Evolutionary conservation across 2,329 filamentous ascomycete genomes (phyloP), one percentile per base, ranked within the genome.

Genomic region (Cryoendolithus antarcticus): DNA sequence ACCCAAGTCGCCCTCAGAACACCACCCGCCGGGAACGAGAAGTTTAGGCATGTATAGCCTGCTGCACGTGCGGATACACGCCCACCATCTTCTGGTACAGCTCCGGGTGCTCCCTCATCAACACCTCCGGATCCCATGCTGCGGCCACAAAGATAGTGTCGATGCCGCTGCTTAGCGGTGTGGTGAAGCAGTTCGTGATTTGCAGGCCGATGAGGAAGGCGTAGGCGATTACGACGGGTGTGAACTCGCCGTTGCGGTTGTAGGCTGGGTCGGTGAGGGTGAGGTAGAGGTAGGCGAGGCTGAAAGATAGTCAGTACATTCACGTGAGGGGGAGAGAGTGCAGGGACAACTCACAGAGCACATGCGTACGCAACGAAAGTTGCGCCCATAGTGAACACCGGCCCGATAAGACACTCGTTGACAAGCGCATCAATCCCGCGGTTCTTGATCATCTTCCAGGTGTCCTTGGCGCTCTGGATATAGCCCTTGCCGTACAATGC

Each of bases 401-500:
- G 59, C 47, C 56, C 80, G 38, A 86, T 80, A 30, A 94, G 73
- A 48, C 85, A 93, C 57, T 93, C 84, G 54, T 93, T 93, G 51
- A 93, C 73, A 2, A 96, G 73, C 0, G 85, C 86, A 52, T 95
- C 88, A 44, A 95, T 80, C 21, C 89, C 89, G 27, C 89, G 83
- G 54, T 93, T 77, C 59, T 86, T 89, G 42, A 56, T 53, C 44
- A 55, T 44, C 21, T 50, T 76, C 84, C 86, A 93, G 0, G 86
- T 93, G 50, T 85, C 84, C 63, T 93, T 94, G 29, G 88, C 86
- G 0, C 86, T 83, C 1, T 77, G 70, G 39, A 95, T 73, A 57
- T 95, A 96, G 1, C 82, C 66, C 60, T 93, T 93, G 11, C 89
- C 89, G 56, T 95, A 95, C 0, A 95, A 69, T 0, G 89, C 86